phyloP scores from a whole-genome alignment of 2,329 filamentous ascomycete genomes.

The Trichoderma sp. region DNA sequence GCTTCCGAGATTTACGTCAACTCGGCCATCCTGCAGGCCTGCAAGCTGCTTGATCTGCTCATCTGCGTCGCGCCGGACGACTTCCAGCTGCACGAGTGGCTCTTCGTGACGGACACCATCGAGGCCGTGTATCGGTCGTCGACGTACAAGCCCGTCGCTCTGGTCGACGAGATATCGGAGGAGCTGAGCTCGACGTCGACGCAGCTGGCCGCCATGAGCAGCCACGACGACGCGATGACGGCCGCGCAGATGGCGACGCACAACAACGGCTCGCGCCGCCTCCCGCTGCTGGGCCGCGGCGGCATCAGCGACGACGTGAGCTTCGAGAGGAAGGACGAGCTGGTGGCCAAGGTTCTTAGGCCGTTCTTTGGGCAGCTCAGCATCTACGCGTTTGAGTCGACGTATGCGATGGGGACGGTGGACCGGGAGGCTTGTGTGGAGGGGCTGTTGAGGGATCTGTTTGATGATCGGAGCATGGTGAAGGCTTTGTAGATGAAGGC shows the following conservation, averaged over 20 bases:
- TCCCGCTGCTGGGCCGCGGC: constrained; percentile 55
- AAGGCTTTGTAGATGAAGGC: constrained; percentile 53
- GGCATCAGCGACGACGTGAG: constrained; percentile 59
- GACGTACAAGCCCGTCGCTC: constrained; percentile 68
- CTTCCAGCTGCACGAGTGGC: constrained; percentile 97
- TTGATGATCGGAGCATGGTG: constrained; percentile 73
- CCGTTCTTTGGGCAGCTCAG: constrained; percentile 92
- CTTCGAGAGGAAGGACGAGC: constrained; percentile 64
- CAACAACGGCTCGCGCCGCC: constrained; percentile 44
- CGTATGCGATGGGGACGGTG: constrained; percentile 76
- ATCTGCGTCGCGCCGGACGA: constrained; percentile 87
- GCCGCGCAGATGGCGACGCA: constrained; percentile 43
- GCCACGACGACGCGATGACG: constrained; percentile 40
- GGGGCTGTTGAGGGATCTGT: constrained; percentile 71
- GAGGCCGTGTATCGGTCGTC: constrained; percentile 87
- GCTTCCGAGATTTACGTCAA: constrained; percentile 75
- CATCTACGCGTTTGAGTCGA: constrained; percentile 90
- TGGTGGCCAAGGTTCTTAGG: constrained; percentile 76
- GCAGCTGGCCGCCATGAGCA: constrained; percentile 36
- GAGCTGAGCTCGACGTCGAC: constrained; percentile 58
- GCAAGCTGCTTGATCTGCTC: constrained; percentile 89
- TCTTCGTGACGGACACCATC: constrained; percentile 95
- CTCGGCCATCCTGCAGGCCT: constrained; percentile 79
- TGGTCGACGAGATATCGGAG: constrained; percentile 84
- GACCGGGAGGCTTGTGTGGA: constrained; percentile 67